Evolutionary conservation across 345 rosid species (phyloP).

Genomic region (Arabis alpina): DNA sequence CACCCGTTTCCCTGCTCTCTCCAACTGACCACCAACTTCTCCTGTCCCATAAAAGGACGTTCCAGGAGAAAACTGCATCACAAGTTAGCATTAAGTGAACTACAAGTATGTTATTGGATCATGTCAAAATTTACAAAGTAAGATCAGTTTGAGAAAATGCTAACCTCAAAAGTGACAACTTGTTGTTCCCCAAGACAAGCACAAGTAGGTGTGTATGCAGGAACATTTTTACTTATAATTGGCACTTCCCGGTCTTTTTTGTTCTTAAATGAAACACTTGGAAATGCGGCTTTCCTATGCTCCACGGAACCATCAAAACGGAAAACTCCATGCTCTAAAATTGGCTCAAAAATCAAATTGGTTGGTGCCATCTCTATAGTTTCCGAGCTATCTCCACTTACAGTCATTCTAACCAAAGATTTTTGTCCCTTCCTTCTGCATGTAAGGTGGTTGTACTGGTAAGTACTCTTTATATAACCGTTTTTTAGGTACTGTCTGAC

Average conservation of each 20-base stretch:
- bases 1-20: conserved; percentile 89
- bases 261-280: conserved; percentile 69
- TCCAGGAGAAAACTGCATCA: conserved; percentile 70
- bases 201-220: conserved; percentile 59
- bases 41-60: conserved; percentile 94
- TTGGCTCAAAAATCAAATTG: conserved; percentile 69
- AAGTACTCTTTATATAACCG: conserved; percentile 20
- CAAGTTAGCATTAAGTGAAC: conserved; percentile 19
- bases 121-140: not conserved
- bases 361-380: conserved; percentile 42
- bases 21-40: conserved; percentile 93
- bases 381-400: conserved; percentile 41
- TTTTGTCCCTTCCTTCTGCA: conserved; percentile 49
- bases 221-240: conserved; percentile 45
- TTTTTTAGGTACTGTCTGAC: conserved; percentile 23
- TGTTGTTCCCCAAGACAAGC: conserved; percentile 52
- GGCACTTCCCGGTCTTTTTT: conserved; percentile 61
- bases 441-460: conserved; percentile 33
- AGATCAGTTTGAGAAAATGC: conserved; percentile 3
- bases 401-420: conserved; percentile 48
- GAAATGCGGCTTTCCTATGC: conserved; percentile 60
- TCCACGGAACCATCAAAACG: conserved; percentile 70
- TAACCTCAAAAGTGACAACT: conserved; percentile 72
- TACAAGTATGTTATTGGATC: not conserved
- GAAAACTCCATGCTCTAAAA: conserved; percentile 76